These are phyloP conservation scores for Tephrocybe sp. DNA, from an alignment of 768 basidiomycete genomes.

Conservation along the genomic window DNA sequence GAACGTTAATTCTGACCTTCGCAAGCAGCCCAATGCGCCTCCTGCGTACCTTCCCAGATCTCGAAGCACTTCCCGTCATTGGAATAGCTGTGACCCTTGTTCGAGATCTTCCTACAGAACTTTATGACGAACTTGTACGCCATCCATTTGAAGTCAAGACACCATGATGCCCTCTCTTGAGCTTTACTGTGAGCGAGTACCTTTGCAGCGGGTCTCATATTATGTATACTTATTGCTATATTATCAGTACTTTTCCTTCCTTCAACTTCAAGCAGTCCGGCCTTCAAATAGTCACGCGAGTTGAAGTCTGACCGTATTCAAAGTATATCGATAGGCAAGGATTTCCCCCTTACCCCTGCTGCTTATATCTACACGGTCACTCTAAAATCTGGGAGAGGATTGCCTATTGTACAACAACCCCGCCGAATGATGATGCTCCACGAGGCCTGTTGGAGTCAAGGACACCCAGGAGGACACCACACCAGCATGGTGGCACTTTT, in stretches of 20 bases:
- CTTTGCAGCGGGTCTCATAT: too few species aligned
- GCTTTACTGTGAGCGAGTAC: slow-evolving; percentile 1
- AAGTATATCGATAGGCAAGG: too few species aligned
- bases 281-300: slow-evolving; percentile 13
- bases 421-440: too few species aligned
- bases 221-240: slow-evolving; percentile 4
- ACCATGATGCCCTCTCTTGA: slow-evolving; percentile 14
- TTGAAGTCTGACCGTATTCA: slow-evolving; percentile 16
- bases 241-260: slow-evolving; percentile 7
- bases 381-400: too few species aligned
- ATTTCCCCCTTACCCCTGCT: too few species aligned
- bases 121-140: slow-evolving; percentile 86
- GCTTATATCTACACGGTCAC: too few species aligned
- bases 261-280: too few species aligned
- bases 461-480: too few species aligned
- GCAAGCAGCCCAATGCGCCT: slow-evolving; percentile 83
- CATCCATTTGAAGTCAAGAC: slow-evolving; percentile 70
- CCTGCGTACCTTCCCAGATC: slow-evolving; percentile 88
- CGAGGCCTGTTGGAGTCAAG: too few species aligned
- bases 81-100: slow-evolving; percentile 94
- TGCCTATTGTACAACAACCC: too few species aligned
- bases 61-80: slow-evolving; percentile 84
- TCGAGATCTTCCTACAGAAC: slow-evolving; percentile 80
- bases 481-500: too few species aligned
- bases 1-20: slow-evolving; percentile 2